Conservation (phyloP, 2,329 filamentous ascomycete species). For the Leptodontidium sp. region DNA sequence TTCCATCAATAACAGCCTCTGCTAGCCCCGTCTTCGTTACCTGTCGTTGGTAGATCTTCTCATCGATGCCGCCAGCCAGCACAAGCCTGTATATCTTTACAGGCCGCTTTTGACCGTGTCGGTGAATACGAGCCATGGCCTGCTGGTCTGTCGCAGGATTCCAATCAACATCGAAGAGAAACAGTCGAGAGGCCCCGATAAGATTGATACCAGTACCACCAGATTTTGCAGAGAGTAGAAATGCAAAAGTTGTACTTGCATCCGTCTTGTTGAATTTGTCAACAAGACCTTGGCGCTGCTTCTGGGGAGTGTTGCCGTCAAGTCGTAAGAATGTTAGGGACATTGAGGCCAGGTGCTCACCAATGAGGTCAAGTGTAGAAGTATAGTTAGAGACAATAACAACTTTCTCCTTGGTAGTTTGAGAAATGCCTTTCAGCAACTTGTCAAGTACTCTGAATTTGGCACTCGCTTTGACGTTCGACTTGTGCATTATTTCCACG, state of each 20-base stretch:
- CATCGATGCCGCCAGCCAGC: constrained; percentile 73
- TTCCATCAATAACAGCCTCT: constrained; percentile 75
- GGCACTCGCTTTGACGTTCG: constrained; percentile 64
- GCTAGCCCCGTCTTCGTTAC: constrained; percentile 75
- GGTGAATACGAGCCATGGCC: constrained; percentile 78
- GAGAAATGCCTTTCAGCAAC: constrained; percentile 67
- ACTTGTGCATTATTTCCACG: constrained; percentile 58
- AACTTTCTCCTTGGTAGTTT: constrained; percentile 72
- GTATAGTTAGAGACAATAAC: constrained; percentile 82
- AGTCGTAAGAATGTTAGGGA: constrained; percentile 71
- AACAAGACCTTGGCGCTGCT: constrained; percentile 72
- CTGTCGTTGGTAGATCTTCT: constrained; percentile 79
- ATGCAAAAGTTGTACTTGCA: constrained; percentile 67
- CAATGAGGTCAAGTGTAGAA: constrained; percentile 73
- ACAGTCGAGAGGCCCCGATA: constrained; percentile 72
- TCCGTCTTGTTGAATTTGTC: constrained; percentile 73
- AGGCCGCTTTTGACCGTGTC: constrained; percentile 73
- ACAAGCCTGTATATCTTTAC: constrained; percentile 76
- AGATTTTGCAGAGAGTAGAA: constrained; percentile 76
- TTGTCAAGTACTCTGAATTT: constrained; percentile 74
- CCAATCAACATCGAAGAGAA: constrained; percentile 80
- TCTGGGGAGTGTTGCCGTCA: constrained; percentile 70
- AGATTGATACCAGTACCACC: constrained; percentile 76
- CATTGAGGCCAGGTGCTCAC: constrained; percentile 65
- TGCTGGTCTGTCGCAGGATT: constrained; percentile 78